Conservation (phyloP, 495 filamentous ascomycete species). For the Penicillium silybi region DNA sequence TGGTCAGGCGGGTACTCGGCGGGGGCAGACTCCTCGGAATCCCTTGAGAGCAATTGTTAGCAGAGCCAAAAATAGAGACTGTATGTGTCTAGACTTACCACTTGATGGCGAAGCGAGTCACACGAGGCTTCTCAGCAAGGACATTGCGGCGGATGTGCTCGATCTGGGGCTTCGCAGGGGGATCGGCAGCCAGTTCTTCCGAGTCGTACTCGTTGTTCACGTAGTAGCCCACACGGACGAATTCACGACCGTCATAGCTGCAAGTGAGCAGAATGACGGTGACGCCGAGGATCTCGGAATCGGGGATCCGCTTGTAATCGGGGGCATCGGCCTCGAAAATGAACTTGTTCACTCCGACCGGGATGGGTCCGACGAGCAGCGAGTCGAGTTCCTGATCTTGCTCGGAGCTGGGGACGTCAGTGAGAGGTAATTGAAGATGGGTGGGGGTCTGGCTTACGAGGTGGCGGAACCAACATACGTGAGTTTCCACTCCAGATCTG, state of each 20-base stretch:
- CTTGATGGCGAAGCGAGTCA: conserved; percentile 98
- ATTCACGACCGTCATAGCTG: conserved; percentile 93
- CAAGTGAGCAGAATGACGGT: conserved; percentile 96
- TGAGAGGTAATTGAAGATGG: conserved; percentile 9
- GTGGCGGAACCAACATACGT: conserved; percentile 98
- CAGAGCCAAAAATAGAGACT: neutral
- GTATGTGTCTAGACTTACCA: conserved; percentile 58
- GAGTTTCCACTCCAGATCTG: conserved; percentile 98
- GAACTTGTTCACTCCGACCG: conserved; percentile 97
- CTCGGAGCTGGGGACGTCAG: conserved; percentile 60
- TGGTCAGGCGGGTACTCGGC: conserved; percentile 96
- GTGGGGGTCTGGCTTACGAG: conserved; percentile 58
- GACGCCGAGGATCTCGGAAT: conserved; percentile 91
- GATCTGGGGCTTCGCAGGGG: conserved; percentile 84
- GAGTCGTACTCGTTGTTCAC: conserved; percentile 98
- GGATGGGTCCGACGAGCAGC: conserved; percentile 92
- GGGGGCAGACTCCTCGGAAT: conserved; percentile 91
- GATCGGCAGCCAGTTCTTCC: conserved; percentile 81
- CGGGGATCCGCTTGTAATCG: conserved; percentile 81
- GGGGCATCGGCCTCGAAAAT: conserved; percentile 94
- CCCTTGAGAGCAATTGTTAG: conserved; percentile 52
- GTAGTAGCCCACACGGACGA: conserved; percentile 98
- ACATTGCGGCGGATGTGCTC: conserved; percentile 90
- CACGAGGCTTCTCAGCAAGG: conserved; percentile 92
- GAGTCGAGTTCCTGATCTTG: conserved; percentile 98